These are phyloP conservation scores for Trichoderma asperelloides DNA, from an alignment of 495 filamentous ascomycete species.

Conservation along the genomic window DNA sequence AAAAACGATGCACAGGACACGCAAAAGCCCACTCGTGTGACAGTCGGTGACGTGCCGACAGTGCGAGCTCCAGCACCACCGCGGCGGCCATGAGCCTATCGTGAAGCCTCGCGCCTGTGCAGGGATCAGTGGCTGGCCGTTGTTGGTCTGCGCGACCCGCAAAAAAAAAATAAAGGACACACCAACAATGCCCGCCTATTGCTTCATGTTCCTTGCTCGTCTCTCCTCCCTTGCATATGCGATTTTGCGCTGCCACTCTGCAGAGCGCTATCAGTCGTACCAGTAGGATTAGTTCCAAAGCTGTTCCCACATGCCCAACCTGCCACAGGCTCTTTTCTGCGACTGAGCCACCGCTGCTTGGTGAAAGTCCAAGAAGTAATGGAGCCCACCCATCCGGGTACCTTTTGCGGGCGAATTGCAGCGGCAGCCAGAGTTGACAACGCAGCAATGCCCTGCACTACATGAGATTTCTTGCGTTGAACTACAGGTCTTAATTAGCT, in stretches of 20 bases:
- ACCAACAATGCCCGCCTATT: not conserved
- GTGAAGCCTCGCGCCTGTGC: conserved; percentile 4
- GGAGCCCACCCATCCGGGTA: not conserved
- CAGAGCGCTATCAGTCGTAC: not conserved
- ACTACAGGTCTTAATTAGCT: too few relatives aligned
- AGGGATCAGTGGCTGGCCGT: not conserved
- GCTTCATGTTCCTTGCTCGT: not conserved
- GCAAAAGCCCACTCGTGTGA: not conserved
- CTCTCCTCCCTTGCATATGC: not conserved
- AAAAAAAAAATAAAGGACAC: not conserved
- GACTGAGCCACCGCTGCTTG: not conserved
- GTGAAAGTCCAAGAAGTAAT: not conserved
- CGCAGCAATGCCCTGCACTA: not conserved
- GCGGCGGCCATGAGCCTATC: not conserved
- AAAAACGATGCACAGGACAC: not conserved
- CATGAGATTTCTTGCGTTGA: too few relatives aligned
- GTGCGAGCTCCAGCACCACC: not conserved
- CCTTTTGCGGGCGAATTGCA: not conserved
- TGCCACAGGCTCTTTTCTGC: not conserved
- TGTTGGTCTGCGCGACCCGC: not conserved
- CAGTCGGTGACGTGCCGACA: conserved; percentile 5
- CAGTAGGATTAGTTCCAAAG: not conserved
- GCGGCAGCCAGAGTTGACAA: not conserved
- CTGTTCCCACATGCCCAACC: too few relatives aligned
- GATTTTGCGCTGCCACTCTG: not conserved